phyloP scores from a whole-genome alignment of 176 grass and related monocot species.

The Rhynchospora tenuis region DNA sequence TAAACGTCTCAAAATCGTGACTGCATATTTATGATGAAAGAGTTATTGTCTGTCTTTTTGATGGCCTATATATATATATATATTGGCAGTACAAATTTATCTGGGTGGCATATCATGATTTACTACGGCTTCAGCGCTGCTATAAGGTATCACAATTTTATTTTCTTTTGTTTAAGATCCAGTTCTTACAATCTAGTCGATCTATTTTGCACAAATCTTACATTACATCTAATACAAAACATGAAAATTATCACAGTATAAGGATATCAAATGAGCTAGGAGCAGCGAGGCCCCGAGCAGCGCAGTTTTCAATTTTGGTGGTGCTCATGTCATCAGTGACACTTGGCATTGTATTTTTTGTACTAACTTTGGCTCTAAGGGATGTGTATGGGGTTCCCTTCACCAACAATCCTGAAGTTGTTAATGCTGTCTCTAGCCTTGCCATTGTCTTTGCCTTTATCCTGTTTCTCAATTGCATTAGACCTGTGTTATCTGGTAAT shows the following conservation, averaged over 20 bases:
- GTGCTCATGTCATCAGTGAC: slow-evolving; percentile 53
- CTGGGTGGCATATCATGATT: slow-evolving; percentile 78
- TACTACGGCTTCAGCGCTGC: slow-evolving; percentile 89
- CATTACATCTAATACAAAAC: too few relatives aligned
- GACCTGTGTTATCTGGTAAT: slow-evolving; percentile 66
- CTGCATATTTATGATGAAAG: background rate
- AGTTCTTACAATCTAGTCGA: background rate
- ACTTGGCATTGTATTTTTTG: slow-evolving; percentile 45
- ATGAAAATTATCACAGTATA: slow-evolving; percentile 52
- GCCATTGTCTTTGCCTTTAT: slow-evolving; percentile 57
- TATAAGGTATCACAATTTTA: slow-evolving; percentile 37
- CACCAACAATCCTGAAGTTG: too few relatives aligned
- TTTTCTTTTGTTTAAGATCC: background rate
- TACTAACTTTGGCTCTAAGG: slow-evolving; percentile 31
- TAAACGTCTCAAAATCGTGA: background rate
- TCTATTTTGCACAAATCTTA: too few relatives aligned
- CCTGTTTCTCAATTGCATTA: slow-evolving; percentile 63
- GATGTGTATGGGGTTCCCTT: too few relatives aligned
- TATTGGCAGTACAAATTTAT: slow-evolving; percentile 41
- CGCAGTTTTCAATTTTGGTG: slow-evolving; percentile 52
- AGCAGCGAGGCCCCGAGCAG: slow-evolving; percentile 53
- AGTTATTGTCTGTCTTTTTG: background rate
- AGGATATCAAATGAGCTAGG: slow-evolving; percentile 82
- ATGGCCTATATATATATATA: background rate
- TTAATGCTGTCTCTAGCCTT: too few relatives aligned